Percentiles rank a stretch among this genome's conserved stretches.
phyloP scores from a whole-genome alignment of 441 rosid species.

The Populus hybrid region DNA sequence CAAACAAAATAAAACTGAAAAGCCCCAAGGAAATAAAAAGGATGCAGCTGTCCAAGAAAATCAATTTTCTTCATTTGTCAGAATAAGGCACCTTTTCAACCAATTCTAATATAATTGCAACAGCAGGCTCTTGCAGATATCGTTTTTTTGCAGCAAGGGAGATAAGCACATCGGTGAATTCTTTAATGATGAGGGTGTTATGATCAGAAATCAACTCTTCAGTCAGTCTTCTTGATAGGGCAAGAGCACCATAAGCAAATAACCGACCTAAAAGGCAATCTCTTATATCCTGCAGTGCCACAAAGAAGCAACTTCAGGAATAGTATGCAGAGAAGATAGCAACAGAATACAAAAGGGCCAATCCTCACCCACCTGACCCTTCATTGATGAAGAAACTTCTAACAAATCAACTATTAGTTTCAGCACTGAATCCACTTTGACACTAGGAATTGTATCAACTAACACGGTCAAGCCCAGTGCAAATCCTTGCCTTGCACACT shows the following conservation, averaged over 20 bases:
- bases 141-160: constrained; percentile 73
- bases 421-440: constrained; percentile 64
- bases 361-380: constrained; percentile 72
- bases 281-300: constrained; percentile 59
- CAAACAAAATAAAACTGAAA: background rate
- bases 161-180: constrained; percentile 53
- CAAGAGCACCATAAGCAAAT: constrained; percentile 90
- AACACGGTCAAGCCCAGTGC: constrained; percentile 78
- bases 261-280: constrained; percentile 88
- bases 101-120: constrained; percentile 60
- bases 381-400: constrained; percentile 88
- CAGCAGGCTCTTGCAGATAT: constrained; percentile 92
- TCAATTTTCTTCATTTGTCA: background rate
- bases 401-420: constrained; percentile 64
- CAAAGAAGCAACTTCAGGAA: constrained; percentile 13
- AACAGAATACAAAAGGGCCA: constrained; percentile 8
- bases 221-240: constrained; percentile 65
- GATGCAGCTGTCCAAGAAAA: background rate
- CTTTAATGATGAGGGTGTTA: constrained; percentile 50
- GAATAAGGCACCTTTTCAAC: constrained; percentile 57
- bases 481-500: constrained; percentile 98
- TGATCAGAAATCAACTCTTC: constrained; percentile 59
- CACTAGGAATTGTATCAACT: constrained; percentile 48
- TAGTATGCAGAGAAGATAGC: constrained; percentile 6
- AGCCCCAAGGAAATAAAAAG: background rate